Base-by-base conservation (phyloP, 2,329 filamentous ascomycete species). In the Colletotrichum chlorophyti region DNA sequence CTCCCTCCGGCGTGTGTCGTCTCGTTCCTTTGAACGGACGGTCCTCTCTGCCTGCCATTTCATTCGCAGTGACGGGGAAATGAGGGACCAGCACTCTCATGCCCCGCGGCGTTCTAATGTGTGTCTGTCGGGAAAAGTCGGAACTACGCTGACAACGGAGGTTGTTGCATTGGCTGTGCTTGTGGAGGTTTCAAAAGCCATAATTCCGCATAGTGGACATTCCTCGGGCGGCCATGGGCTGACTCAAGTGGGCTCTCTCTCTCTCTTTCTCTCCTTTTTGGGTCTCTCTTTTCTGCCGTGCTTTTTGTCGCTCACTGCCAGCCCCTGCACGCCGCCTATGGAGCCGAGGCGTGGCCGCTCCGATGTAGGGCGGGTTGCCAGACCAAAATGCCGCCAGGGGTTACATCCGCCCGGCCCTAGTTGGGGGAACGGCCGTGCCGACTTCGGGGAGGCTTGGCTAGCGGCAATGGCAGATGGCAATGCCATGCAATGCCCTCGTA, bases 351-450 rank as follows among this genome's bases (percentile, higher is more conserved):
- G 29, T 50, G 50, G 50, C 38, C 35, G 34, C 57, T 62, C 60
- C 60, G 60, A 62, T 62, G 57, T 62, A 63, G 61, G 61, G 45
- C 58, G 50, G 57, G 47, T 32, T 50, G 15, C 15, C 41, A 58
- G 26, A 24, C 38, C 52, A 40, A 50, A 21, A 45, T 26, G 37
- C 29, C 29, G 40, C 35, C 35, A 53, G 46, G 58, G 58, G 53
- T 37, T 37, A 23, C 46, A 48, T 37, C 40, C 40, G 53, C 31
- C 34, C 46, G 53, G 46, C 57, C 59, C 49, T 60, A 48, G 59
- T 50, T 37, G 19, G 51, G 48, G 35, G 37, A 49, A 59, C 34
- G 57, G 50, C 60, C 60, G 60, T 60, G 58, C 58, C 58, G 58
- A 60, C 42, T 43, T 58, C 58, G 58, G 58, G 38, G 53, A 42